Conservation (phyloP, 495 filamentous ascomycete genomes). For the Lophiostoma macrostomum region DNA sequence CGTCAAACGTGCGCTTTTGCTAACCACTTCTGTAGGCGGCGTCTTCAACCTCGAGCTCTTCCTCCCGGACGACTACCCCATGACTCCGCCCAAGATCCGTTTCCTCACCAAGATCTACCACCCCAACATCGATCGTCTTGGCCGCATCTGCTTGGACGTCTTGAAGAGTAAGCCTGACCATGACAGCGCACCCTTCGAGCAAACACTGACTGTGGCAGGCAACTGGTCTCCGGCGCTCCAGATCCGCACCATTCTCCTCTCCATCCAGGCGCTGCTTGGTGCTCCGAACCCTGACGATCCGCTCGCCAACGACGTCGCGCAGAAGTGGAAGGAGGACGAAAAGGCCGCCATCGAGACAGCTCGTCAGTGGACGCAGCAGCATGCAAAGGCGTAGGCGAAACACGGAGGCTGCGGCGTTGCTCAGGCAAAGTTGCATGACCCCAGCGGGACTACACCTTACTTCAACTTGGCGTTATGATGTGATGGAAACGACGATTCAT, state of each 20-base stretch:
- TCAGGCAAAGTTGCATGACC: too few relatives aligned
- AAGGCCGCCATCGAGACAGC: conserved; percentile 85
- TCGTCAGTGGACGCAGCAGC: conserved; percentile 69
- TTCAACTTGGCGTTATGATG: neutral
- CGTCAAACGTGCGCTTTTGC: neutral
- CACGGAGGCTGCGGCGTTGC: too few relatives aligned
- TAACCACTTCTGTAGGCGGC: conserved; percentile 58
- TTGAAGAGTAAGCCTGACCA: conserved; percentile 71
- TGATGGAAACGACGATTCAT: neutral
- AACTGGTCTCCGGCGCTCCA: conserved; percentile 99
- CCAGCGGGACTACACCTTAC: neutral
- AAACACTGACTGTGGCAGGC: conserved; percentile 50
- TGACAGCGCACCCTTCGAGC: neutral
- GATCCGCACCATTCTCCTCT: conserved; percentile 94
- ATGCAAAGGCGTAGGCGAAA: conserved; percentile 25
- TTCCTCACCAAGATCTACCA: conserved; percentile 99
- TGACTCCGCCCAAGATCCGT: conserved; percentile 97
- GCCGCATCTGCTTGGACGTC: conserved; percentile 95
- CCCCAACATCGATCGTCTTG: conserved; percentile 96
- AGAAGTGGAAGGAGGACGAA: conserved; percentile 96
- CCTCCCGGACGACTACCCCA: conserved; percentile 98
- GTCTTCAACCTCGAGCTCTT: conserved; percentile 98
- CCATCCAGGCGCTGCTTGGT: conserved; percentile 93
- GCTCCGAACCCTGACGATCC: conserved; percentile 98
- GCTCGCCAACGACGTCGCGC: conserved; percentile 94